These are phyloP conservation scores for Xylaria intraflava DNA, from an alignment of 495 filamentous ascomycete genomes.

Conservation along the genomic window DNA sequence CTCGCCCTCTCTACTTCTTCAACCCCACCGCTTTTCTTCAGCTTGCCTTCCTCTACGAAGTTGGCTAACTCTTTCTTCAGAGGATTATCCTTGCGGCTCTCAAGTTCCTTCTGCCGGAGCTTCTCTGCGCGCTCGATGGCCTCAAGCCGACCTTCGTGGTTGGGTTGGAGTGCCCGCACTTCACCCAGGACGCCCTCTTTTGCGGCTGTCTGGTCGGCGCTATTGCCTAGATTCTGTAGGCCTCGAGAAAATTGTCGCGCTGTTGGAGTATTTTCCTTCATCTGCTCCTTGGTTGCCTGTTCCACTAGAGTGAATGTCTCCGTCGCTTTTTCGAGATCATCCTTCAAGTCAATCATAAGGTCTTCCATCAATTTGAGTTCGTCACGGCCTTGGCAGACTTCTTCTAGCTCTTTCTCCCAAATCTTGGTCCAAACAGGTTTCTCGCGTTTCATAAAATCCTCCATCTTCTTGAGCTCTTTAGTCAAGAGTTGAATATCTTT, in stretches of 20 bases:
- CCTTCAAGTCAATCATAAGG: conserved; percentile 80
- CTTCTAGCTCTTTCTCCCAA: conserved; percentile 92
- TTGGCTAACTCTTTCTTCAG: conserved; percentile 81
- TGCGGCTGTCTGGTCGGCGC: conserved; percentile 67
- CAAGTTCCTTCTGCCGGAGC: conserved; percentile 78
- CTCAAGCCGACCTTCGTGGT: conserved; percentile 86
- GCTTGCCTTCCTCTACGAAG: conserved; percentile 84
- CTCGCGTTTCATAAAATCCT: conserved; percentile 83
- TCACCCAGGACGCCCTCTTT: conserved; percentile 90
- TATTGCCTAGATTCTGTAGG: conserved; percentile 55
- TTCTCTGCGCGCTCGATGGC: conserved; percentile 95
- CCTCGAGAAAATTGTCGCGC: conserved; percentile 52
- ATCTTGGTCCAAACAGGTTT: conserved; percentile 97
- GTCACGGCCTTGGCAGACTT: conserved; percentile 91
- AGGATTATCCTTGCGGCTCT: conserved; percentile 64
- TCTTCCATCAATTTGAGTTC: conserved; percentile 92
- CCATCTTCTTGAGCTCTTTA: conserved; percentile 89
- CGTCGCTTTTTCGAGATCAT: conserved; percentile 88
- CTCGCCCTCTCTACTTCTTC: conserved; percentile 88
- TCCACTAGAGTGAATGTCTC: conserved; percentile 93
- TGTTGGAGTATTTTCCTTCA: conserved; percentile 57
- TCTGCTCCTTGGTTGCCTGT: conserved; percentile 92
- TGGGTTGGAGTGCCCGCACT: conserved; percentile 88
- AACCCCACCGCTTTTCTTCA: conserved; percentile 92
- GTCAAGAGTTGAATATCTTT: conserved; percentile 78